Base-by-base conservation (phyloP, 1,284 basidiomycete genomes). In the Boletus semigastroideus region DNA sequence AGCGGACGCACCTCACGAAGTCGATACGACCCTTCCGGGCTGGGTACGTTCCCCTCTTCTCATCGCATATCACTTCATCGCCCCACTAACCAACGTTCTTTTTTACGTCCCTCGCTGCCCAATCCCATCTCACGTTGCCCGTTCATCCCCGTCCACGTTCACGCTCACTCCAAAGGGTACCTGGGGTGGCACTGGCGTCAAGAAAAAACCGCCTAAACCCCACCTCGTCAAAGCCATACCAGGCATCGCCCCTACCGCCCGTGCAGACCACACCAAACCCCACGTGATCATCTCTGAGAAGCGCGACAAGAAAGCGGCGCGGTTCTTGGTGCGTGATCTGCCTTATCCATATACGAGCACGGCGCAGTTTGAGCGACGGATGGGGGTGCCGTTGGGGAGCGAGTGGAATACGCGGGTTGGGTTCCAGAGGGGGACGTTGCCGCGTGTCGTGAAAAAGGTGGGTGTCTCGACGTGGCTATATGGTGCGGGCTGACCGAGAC, bases 271-370 rank as follows among this genome's bases (percentile, higher is more conserved):
- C 55, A 77, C 78, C 48, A 91, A 93, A 67, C 78, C 83, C 9
- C 86, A 97, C 68, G 84, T 99, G 59, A 97, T 99, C 74, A 92
- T 99, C 64, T 92, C 91, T 2, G 94, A 99, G 72, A 90, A 88
- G 67, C 83, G 86, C 51, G 94, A 98, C 74, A 94, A 94, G 75
- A 98, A 98, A 70, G 92, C 92, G 1, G 76, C 84, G 12, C 90
- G 92, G 71, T 98, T 94, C 70, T 78, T 87, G 52, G 82, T 93
- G 50, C 90, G 90, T 68, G 93, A 97, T 68, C 72, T 99, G 44
- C 96, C 96, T 3, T 91, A 89, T 69, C 96, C 96, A 2, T 99
- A 94, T 69, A 96, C 95, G 5, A 90, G 86, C 67, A 83, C 85
- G 48, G 89, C 87, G 9, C 95, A 98, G 73, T 97, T 90, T 67